phyloP scores from a whole-genome alignment of 306 rosid genomes.

The Vicia sativa region DNA sequence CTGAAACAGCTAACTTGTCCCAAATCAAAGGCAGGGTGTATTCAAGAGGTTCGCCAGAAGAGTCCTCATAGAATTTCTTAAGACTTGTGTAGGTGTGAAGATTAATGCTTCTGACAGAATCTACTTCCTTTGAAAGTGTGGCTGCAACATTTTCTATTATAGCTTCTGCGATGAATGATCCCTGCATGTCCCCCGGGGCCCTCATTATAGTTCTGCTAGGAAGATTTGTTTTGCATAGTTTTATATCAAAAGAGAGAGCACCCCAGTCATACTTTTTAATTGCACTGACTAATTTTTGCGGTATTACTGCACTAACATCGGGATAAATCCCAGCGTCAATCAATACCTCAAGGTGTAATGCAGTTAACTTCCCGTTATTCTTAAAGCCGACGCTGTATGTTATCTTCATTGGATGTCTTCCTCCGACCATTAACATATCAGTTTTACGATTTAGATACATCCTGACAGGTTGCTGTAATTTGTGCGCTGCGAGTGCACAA shows the following conservation, averaged over 20 bases:
- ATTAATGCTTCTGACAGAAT: too few relatives aligned
- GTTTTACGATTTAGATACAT: conserved; percentile 72
- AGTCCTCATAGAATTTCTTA: too few relatives aligned
- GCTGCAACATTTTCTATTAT: conserved; percentile 63
- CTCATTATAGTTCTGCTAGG: conserved; percentile 82
- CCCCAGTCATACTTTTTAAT: conserved; percentile 92
- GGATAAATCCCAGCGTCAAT: conserved; percentile 63
- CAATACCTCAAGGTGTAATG: conserved; percentile 66
- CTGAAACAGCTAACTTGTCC: too few relatives aligned
- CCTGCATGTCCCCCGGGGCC: conserved; percentile 82
- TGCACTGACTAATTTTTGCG: conserved; percentile 48
- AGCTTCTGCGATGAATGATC: conserved; percentile 82
- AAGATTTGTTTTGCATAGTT: conserved; percentile 76
- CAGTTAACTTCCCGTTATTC: conserved; percentile 81
- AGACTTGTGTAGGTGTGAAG: too few relatives aligned
- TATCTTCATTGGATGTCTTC: conserved; percentile 35
- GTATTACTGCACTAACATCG: conserved; percentile 62
- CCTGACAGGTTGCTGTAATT: conserved; percentile 69
- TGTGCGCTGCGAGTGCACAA: conserved; percentile 39
- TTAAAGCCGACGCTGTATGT: conserved; percentile 43
- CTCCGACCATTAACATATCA: conserved; percentile 89
- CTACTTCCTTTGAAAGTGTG: too few relatives aligned
- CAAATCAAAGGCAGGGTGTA: too few relatives aligned
- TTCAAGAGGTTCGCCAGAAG: too few relatives aligned
- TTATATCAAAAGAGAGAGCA: conserved; percentile 72